These are phyloP conservation scores for Saccharomyces hybrid DNA, from an alignment of 1,139 yeast species.

Conservation along the genomic window DNA sequence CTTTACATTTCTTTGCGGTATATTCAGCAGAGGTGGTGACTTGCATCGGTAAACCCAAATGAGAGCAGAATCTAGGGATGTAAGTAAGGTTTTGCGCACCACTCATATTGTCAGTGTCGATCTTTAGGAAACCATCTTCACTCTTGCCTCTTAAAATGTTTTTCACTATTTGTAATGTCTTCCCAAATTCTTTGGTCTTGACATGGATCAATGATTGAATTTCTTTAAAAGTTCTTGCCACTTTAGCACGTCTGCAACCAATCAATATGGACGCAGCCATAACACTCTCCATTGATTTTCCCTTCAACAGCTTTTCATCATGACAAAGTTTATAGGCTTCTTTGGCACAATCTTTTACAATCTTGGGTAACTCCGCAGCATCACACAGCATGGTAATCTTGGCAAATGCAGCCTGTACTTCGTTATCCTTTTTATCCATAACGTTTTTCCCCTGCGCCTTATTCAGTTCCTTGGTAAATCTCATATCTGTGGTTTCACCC, in stretches of 20 bases:
- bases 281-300: conserved; percentile 86
- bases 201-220: conserved; percentile 93
- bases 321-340: conserved; percentile 90
- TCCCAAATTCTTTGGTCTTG: conserved; percentile 90
- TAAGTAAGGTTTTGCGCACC: conserved; percentile 91
- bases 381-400: conserved; percentile 95
- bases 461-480: conserved; percentile 77
- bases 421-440: conserved; percentile 82
- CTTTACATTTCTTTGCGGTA: conserved; percentile 83
- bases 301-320: conserved; percentile 80
- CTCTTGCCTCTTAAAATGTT: conserved; percentile 63
- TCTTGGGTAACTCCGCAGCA: conserved; percentile 88
- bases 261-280: conserved; percentile 96
- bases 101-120: conserved; percentile 53
- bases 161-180: conserved; percentile 75
- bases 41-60: conserved; percentile 77
- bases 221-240: conserved; percentile 92
- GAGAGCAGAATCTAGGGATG: conserved; percentile 93
- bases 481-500: conserved; percentile 57
- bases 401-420: conserved; percentile 81
- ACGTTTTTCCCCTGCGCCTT: conserved; percentile 82
- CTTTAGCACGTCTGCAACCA: conserved; percentile 92
- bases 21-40: conserved; percentile 91
- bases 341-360: conserved; percentile 95
- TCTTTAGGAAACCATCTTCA: conserved; percentile 33